Conservation (phyloP, 73 alveolate species). For the Blepharisma japonicum region DNA sequence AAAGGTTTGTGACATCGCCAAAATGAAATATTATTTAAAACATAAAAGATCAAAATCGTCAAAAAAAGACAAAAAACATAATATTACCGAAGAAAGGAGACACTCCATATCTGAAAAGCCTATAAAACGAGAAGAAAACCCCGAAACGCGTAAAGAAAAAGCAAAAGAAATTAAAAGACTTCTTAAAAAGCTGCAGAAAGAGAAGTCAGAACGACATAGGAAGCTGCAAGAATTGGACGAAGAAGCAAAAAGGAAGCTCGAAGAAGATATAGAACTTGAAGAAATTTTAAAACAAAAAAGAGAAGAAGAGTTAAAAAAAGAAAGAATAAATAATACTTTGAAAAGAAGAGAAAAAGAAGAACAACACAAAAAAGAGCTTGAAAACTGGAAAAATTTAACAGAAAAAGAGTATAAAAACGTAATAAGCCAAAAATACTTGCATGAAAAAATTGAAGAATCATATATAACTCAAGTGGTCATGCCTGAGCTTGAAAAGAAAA, state of each 20-base stretch:
- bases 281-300: background rate
- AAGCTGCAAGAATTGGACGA: constrained; percentile 15
- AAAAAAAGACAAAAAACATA: too few relatives aligned
- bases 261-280: background rate
- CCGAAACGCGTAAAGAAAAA: background rate
- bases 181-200: background rate
- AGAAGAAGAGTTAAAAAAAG: background rate
- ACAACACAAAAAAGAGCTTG: background rate
- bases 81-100: too few relatives aligned
- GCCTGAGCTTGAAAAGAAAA: constrained; percentile 15
- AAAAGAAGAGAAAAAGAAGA: background rate
- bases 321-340: too few relatives aligned
- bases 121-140: background rate
- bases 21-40: too few relatives aligned
- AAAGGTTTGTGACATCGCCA: too few relatives aligned
- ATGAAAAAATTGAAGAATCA: background rate
- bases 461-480: background rate
- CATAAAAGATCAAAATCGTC: too few relatives aligned
- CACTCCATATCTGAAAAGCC: too few relatives aligned
- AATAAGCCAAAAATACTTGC: background rate
- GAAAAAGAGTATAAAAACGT: constrained; percentile 14
- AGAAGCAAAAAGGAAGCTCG: background rate
- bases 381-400: background rate
- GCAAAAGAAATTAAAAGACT: background rate
- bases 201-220: constrained; percentile 8